Conservation (phyloP, 495 filamentous ascomycete genomes). For the Achaetomiella virescens region DNA sequence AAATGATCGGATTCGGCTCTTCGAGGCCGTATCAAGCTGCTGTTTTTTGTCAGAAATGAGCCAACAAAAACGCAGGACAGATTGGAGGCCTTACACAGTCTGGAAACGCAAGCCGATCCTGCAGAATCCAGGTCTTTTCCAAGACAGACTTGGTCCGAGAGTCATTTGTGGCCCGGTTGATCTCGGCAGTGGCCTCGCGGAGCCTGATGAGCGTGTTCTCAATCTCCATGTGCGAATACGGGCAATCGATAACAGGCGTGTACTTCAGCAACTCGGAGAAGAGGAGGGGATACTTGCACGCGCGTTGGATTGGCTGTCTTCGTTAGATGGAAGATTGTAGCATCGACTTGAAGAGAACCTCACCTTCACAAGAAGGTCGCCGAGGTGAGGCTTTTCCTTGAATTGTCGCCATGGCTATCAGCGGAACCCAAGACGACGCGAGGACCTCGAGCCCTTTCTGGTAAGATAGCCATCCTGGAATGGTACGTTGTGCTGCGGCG, state of each 20-base stretch:
- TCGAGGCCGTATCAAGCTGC: constrained; percentile 42
- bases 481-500: constrained; percentile 56
- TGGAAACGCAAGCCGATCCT: constrained; percentile 68
- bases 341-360: constrained; percentile 3
- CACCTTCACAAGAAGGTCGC: constrained; percentile 89
- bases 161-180: constrained; percentile 73
- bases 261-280: constrained; percentile 74
- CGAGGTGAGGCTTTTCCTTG: constrained; percentile 70
- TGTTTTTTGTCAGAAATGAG: constrained; percentile 17
- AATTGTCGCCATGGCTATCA: constrained; percentile 55
- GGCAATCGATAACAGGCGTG: constrained; percentile 79
- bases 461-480: constrained; percentile 72
- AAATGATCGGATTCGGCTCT: constrained; percentile 60
- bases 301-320: constrained; percentile 72
- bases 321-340: constrained; percentile 15
- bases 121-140: constrained; percentile 70
- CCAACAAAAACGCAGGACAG: background rate
- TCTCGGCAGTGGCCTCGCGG: constrained; percentile 61
- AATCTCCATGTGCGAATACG: constrained; percentile 70
- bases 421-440: constrained; percentile 67
- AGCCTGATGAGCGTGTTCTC: constrained; percentile 66
- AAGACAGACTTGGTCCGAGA: constrained; percentile 49
- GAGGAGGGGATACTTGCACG: constrained; percentile 88
- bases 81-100: constrained; percentile 53
- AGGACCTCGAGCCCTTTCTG: constrained; percentile 86